Evolutionary conservation across 148 eudicot genomes (phyloP), one percentile per base, ranked within the genome.

Genomic region (Rhododendron mucronatum): DNA sequence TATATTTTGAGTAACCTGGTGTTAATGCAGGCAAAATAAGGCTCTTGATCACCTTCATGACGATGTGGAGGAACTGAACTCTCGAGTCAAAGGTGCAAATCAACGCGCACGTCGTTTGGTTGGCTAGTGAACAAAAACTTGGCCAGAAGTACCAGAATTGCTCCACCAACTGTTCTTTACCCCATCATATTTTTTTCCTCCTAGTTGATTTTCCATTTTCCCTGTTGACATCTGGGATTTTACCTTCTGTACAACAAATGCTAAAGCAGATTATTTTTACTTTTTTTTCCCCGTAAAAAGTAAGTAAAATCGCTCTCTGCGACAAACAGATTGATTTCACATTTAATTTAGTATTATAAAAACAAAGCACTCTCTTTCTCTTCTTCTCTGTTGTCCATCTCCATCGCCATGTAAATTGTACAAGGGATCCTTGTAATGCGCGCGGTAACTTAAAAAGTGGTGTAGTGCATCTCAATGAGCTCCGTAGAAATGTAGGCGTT

Each of bases 11-110:
- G 33, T 35, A 55, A 78, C 1, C 7, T n/a, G 50, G 57, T 28
- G 39, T 5, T 13, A 53, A 78, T 89, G 88, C 93, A 96, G 98
- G 91, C 99, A 96, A 93, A 94, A 92, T 91, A 91, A 93, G 86
- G 97, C 98, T 67, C 91, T 96, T 41, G 99, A 96, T 88, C 90
- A 89, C 90, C 95, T 96, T 61, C 82, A 87, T 12, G 91, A 91
- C 47, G 98, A 96, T 82, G 89, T 96, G 23, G 99, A 96, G 8
- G 98, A 95, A 84, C 87, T 96, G 39, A 96, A 96, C 87, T 87
- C 91, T 1, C 90, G 98, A 88, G 93, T 95, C 50, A 96, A 95
- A 85, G 96, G 94, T 37, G 95, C 99, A 20, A 94, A 95, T 85
- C 93, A 88, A 85, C 96, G 98, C 47, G 90, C 95, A 65, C 91